phyloP scores from a whole-genome alignment of 2,329 filamentous ascomycete genomes.

The Chrysoporthe puriensis region DNA sequence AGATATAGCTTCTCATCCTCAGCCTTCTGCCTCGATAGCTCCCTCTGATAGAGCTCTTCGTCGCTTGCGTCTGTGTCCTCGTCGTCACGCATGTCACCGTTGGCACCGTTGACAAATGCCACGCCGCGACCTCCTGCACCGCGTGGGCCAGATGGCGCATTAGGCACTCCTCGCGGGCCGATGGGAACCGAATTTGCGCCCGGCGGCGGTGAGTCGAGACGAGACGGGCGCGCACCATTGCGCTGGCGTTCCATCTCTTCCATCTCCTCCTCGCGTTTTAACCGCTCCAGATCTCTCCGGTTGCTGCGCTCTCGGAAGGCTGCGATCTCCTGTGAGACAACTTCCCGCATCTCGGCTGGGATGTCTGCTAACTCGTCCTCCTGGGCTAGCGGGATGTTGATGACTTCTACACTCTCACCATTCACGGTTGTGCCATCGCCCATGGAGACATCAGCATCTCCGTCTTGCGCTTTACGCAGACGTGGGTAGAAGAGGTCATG shows the following conservation, averaged over 20 bases:
- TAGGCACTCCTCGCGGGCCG: constrained; percentile 71
- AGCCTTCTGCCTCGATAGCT: constrained; percentile 69
- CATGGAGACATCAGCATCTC: constrained; percentile 72
- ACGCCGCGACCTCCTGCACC: constrained; percentile 63
- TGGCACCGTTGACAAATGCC: constrained; percentile 81
- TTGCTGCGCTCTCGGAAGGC: constrained; percentile 93
- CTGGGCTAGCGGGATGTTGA: constrained; percentile 83
- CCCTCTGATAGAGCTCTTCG: constrained; percentile 77
- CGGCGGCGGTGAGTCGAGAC: constrained; percentile 72
- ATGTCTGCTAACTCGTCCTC: constrained; percentile 97
- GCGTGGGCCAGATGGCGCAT: constrained; percentile 70
- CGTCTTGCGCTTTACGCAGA: constrained; percentile 55
- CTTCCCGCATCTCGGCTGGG: constrained; percentile 92
- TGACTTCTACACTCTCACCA: constrained; percentile 72
- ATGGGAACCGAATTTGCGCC: constrained; percentile 76
- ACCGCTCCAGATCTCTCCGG: constrained; percentile 82
- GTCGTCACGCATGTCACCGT: constrained; percentile 70
- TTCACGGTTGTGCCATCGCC: constrained; percentile 56
- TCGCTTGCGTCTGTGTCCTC: constrained; percentile 89
- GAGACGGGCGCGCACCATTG: constrained; percentile 66
- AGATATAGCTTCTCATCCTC: constrained; percentile 81
- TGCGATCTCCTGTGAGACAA: constrained; percentile 90
- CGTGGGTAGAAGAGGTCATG: constrained; percentile 72
- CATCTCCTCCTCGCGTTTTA: constrained; percentile 88
- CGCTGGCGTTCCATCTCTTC: constrained; percentile 82